Base-by-base conservation (phyloP, 1,284 basidiomycete genomes). In the Phellinidium pouzarii region DNA sequence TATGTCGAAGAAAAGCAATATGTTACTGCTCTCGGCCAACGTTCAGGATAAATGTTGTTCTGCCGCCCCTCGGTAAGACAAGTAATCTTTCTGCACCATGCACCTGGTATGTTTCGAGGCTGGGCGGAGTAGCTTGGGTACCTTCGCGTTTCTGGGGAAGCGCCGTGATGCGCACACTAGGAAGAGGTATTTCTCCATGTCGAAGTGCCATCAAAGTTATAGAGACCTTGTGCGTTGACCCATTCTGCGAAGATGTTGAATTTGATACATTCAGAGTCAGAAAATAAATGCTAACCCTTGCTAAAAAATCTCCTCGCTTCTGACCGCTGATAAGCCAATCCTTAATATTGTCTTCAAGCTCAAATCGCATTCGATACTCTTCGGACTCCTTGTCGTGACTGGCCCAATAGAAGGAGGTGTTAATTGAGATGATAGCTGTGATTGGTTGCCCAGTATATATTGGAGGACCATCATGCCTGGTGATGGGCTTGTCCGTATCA, bases 291-390 rank as follows among this genome's bases (percentile, higher is more conserved):
- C 74, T 54, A 60, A 86, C 87, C 66, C 69, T 75, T 8, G 85
- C 87, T 23, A 74, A 58, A 59, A 90, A 91, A 59, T 88, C 84
- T 1, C 88, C 91, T 46, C 82, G 77, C 65, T 89, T 90, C 40
- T 76, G 75, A 8, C 91, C 90, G 58, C 86, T 87, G 11, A 93
- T 78, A 2, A 92, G 71, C 90, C 90, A 93, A 59, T 91, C 88
- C 45, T 76, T 78, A 11, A 80, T 74, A 66, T 80, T 75, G 58
- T 90, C 86, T 56, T 87, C 82, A 7, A 93, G 72, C 57, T 91
- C 85, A 61, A 86, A 93, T 26, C 80, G 75, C 67, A 93, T 76
- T 31, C 67, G 62, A 61, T 82, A 83, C 42, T 67, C 65, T 26
- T 66, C 67, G 7, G 66, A 68, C 48, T 70, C 69, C 36, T 74